A percentile compares a stretch with the other conserved stretches of the same genome.
phyloP scores from a whole-genome alignment of 1,284 basidiomycete species.

The Omphalotus olearius region DNA sequence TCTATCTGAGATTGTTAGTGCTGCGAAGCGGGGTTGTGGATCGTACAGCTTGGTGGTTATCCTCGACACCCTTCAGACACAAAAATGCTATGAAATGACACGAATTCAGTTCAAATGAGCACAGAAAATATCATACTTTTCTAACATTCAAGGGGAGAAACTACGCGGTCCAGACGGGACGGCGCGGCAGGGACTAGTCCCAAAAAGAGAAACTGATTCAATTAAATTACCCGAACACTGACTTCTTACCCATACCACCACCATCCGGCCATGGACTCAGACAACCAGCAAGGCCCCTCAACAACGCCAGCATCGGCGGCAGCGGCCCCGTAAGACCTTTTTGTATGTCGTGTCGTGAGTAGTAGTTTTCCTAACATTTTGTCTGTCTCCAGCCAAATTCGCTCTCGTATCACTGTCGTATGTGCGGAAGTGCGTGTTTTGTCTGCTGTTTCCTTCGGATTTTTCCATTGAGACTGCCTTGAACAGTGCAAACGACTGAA shows the following conservation, averaged over 20 bases:
- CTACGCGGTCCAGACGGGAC: too few species aligned
- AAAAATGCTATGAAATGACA: too few species aligned
- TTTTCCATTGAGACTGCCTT: conserved; percentile 12
- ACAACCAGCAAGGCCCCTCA: conserved; percentile 3
- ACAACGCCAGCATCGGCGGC: conserved; percentile 5
- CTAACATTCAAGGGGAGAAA: too few species aligned
- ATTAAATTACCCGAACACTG: conserved; percentile 7
- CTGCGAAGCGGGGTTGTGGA: too few species aligned
- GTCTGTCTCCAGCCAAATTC: conserved; percentile 54
- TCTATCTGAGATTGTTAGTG: too few species aligned
- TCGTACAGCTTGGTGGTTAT: too few species aligned
- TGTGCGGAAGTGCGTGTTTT: conserved; percentile 64
- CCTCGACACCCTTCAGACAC: too few species aligned
- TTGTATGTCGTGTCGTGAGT: too few species aligned
- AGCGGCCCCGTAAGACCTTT: conserved; percentile 5
- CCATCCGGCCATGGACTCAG: conserved; percentile 9
- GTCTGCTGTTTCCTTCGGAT: conserved; percentile 4
- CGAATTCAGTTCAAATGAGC: too few species aligned
- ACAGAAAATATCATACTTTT: too few species aligned
- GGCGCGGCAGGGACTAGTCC: neutral
- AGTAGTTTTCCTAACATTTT: neutral
- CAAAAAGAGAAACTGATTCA: neutral
- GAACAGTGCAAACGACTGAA: conserved; percentile 77
- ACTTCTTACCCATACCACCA: conserved; percentile 4
- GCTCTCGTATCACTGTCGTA: conserved; percentile 76